Conservation (phyloP, 345 rosid species). For the Ceriops decandra region DNA sequence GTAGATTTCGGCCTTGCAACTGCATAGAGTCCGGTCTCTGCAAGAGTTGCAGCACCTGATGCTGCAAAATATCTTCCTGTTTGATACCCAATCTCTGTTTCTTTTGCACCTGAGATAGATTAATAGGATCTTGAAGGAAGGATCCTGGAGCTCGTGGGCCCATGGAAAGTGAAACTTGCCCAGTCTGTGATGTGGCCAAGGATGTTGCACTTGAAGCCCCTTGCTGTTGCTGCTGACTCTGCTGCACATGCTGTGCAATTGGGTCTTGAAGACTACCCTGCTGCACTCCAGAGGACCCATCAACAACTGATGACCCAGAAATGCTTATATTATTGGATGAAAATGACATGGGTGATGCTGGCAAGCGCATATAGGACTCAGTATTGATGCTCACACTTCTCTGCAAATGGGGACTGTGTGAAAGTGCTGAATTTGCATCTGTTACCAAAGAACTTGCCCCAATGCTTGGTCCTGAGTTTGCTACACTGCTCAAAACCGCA, state of each 20-base stretch:
- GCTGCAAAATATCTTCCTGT: slow-evolving; percentile 87
- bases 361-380: slow-evolving; percentile 90
- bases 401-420: slow-evolving; percentile 86
- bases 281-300: slow-evolving; percentile 79
- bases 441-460: slow-evolving; percentile 95
- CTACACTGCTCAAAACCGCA: slow-evolving; percentile 71
- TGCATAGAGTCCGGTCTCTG: slow-evolving; percentile 84
- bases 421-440: slow-evolving; percentile 90
- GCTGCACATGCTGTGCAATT: slow-evolving; percentile 51
- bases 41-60: slow-evolving; percentile 70
- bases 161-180: slow-evolving; percentile 58
- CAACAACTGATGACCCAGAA: slow-evolving; percentile 81
- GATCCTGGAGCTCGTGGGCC: slow-evolving; percentile 58
- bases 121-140: slow-evolving; percentile 69
- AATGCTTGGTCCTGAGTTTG: slow-evolving; percentile 85
- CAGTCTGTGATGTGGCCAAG: slow-evolving; percentile 54
- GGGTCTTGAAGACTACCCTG: slow-evolving; percentile 64
- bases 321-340: slow-evolving; percentile 86
- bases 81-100: slow-evolving; percentile 77
- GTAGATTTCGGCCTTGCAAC: slow-evolving; percentile 65
- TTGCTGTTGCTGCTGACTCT: slow-evolving; percentile 53
- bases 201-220: slow-evolving; percentile 82
- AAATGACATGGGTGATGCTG: slow-evolving; percentile 91
- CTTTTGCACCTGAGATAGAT: slow-evolving; percentile 64
- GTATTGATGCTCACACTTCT: slow-evolving; percentile 93